Conservation (phyloP, 345 rosid genomes). For the Eucalyptus decipiens region DNA sequence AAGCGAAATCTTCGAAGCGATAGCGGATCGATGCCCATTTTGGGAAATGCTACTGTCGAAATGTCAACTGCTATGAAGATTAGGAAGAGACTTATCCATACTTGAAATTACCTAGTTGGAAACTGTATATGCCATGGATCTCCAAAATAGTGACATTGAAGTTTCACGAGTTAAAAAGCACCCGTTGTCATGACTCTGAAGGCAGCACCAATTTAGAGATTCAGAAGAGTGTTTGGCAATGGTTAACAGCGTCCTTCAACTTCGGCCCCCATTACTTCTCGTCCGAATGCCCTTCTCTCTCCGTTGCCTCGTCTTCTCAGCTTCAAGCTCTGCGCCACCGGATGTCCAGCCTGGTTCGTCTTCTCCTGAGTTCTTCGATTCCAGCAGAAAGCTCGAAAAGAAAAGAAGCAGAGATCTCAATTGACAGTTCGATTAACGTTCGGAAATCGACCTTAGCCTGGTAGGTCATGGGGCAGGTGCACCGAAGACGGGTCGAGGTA, state of each 20-base stretch:
- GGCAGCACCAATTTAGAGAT: not conserved
- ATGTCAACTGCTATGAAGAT: not conserved
- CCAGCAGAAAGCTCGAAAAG: not conserved
- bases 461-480: too few relatives aligned
- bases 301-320: not conserved
- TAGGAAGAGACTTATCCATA: not conserved
- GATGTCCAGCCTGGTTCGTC: not conserved
- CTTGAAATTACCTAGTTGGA: not conserved
- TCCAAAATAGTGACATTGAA: not conserved
- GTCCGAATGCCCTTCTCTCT: not conserved
- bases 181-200: not conserved
- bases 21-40: not conserved
- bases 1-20: not conserved
- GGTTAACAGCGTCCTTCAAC: not conserved
- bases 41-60: not conserved
- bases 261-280: not conserved
- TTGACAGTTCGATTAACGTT: not conserved
- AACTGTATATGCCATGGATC: not conserved
- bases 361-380: not conserved
- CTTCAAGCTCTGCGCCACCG: not conserved
- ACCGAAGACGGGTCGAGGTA: too few relatives aligned
- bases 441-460: not conserved
- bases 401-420: not conserved
- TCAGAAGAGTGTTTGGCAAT: not conserved
- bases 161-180: not conserved